phyloP scores from a whole-genome alignment of 371 early-diverging fungal species.

The Mucor velutinosus region DNA sequence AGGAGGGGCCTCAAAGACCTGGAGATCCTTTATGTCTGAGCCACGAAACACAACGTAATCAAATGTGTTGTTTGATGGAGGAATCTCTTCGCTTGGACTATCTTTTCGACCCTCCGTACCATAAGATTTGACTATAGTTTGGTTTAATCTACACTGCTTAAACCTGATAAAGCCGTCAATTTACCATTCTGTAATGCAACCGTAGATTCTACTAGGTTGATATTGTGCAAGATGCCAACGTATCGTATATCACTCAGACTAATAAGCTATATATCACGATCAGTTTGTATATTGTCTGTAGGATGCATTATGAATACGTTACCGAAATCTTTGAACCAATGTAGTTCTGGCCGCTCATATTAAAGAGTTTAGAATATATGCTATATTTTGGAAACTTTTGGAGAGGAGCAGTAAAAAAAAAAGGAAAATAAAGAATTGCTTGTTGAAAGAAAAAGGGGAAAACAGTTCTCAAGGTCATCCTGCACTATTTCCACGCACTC shows the following conservation, averaged over 20 bases:
- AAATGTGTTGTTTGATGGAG: constrained; percentile 79
- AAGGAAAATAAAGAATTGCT: neutral
- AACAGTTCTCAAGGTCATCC: neutral
- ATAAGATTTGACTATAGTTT: constrained; percentile 68
- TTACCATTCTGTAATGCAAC: constrained; percentile 86
- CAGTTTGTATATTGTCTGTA: neutral
- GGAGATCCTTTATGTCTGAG: constrained; percentile 90
- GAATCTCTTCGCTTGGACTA: constrained; percentile 81
- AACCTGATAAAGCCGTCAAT: neutral
- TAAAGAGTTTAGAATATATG: neutral
- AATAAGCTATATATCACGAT: constrained; percentile 56
- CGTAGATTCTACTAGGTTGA: constrained; percentile 86
- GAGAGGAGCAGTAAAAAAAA: constrained; percentile 3
- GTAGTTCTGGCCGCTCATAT: constrained; percentile 64
- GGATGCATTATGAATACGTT: constrained; percentile 6
- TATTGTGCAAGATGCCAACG: constrained; percentile 83
- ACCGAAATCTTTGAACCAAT: constrained; percentile 75
- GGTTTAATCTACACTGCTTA: neutral
- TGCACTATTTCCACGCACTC: too few relatives aligned
- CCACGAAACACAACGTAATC: constrained; percentile 92
- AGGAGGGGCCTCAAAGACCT: constrained; percentile 77
- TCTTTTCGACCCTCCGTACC: constrained; percentile 84
- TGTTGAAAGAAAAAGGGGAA: neutral
- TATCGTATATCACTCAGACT: constrained; percentile 91
- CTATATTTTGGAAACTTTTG: neutral